Percentiles rank a stretch among this genome's conserved stretches.
Evolutionary conservation across 306 rosid genomes (phyloP).

Genomic region (Senna tora): DNA sequence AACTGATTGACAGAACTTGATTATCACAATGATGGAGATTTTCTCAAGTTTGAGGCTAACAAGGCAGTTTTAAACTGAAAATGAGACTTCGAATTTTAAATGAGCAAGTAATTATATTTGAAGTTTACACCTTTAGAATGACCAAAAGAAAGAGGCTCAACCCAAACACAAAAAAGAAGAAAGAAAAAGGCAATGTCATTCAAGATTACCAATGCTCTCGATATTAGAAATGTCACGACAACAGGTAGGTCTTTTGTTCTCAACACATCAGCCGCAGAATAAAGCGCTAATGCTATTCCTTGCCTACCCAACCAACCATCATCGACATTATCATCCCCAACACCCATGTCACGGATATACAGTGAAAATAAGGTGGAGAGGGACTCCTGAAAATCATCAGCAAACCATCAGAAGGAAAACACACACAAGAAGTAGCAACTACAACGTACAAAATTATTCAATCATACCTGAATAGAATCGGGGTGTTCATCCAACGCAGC

Average conservation of each 20-base stretch:
- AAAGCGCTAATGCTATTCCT: slow-evolving; percentile 90
- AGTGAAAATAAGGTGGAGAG: slow-evolving; percentile 86
- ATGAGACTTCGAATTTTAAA: background rate
- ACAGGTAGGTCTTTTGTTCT: slow-evolving; percentile 94
- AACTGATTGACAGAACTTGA: background rate
- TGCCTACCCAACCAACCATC: slow-evolving; percentile 95
- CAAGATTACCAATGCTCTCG: slow-evolving; percentile 84
- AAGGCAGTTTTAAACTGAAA: background rate
- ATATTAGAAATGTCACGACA: slow-evolving; percentile 91
- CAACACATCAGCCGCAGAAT: slow-evolving; percentile 90
- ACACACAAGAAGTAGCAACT: background rate
- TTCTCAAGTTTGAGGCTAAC: background rate
- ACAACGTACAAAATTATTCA: slow-evolving; percentile 27
- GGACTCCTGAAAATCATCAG: slow-evolving; percentile 67
- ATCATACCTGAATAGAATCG: slow-evolving; percentile 79
- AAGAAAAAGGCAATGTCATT: slow-evolving; percentile 10
- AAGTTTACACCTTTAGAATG: background rate
- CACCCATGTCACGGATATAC: slow-evolving; percentile 76
- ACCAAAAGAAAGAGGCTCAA: background rate
- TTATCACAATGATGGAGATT: background rate
- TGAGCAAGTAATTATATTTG: slow-evolving; percentile 24
- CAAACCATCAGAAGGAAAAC: slow-evolving; percentile 29
- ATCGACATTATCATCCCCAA: slow-evolving; percentile 65
- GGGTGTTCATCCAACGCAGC: slow-evolving; percentile 94
- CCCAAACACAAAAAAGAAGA: background rate